A percentile compares a stretch with the other conserved stretches of the same genome.
Evolutionary conservation across 306 rosid genomes (phyloP).

Genomic region (Comarum palustre): DNA sequence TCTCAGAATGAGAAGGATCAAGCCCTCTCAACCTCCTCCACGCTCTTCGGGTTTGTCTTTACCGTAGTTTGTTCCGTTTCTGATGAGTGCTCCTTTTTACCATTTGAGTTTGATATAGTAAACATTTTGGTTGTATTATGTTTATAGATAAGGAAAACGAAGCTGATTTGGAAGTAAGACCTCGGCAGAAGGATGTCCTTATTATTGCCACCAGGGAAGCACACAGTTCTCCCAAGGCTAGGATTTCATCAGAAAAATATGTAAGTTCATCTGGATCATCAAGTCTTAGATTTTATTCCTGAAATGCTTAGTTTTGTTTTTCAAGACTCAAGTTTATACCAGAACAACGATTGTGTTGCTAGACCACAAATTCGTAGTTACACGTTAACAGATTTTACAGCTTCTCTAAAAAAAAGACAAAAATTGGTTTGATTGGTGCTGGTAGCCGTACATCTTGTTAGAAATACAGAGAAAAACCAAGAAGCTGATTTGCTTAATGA

Average conservation of each 20-base stretch:
- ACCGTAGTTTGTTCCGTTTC: neutral
- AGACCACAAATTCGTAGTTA: neutral
- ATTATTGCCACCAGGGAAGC: slow-evolving; percentile 22
- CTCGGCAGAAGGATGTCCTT: slow-evolving; percentile 20
- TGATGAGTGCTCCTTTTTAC: neutral
- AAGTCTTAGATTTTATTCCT: neutral
- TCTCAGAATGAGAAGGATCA: slow-evolving; percentile 40
- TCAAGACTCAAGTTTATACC: neutral
- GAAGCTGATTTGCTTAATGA: neutral
- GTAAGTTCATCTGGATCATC: slow-evolving; percentile 30
- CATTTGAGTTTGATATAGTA: neutral
- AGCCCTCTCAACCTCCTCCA: slow-evolving; percentile 35
- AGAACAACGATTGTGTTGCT: neutral
- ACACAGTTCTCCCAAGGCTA: slow-evolving; percentile 33
- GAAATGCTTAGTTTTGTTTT: neutral
- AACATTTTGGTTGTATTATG: neutral
- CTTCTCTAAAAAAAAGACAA: neutral
- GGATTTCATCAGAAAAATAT: slow-evolving; percentile 36
- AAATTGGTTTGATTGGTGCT: neutral
- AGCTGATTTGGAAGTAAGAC: slow-evolving; percentile 28
- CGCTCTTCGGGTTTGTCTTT: slow-evolving; percentile 46
- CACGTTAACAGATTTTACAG: neutral
- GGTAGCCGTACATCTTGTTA: neutral
- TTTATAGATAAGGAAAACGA: slow-evolving; percentile 41
- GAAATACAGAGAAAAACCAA: slow-evolving; percentile 1